Base-by-base conservation (phyloP, 495 filamentous ascomycete genomes). In the Ascodesmis nigricans region DNA sequence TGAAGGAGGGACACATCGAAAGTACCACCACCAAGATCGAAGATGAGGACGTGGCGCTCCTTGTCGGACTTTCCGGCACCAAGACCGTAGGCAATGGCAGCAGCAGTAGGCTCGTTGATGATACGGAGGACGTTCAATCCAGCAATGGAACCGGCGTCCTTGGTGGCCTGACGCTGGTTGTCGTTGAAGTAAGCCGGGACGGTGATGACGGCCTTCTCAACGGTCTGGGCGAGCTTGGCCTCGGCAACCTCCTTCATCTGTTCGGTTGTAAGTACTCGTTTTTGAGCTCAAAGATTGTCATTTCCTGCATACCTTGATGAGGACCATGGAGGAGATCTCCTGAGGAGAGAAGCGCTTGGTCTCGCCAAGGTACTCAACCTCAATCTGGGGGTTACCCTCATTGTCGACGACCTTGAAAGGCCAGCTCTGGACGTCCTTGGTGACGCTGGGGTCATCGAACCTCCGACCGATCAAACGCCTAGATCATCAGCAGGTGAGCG, bases 141-240 rank as follows among this genome's bases (percentile, higher is more conserved):
- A 46, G 84, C 71, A 56, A 97, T 97, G 55, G 84, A 75, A 69
- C 87, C 87, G 48, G 87, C 78, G 56, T 97, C 87, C 69, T 97
- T 97, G 60, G 87, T 97, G 39, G 87, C 83, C 62, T 93, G 84
- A 60, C 84, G 79, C 65, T 97, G 87, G 50, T 83, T 90, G 70
- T 93, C 87, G 66, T 93, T 97, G 78, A 97, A 97, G 68, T 97
- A 97, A 53, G 84, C 87, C 15, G 87, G 84, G 41, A 97, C 84
- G 44, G 84, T 97, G 57, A 97, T 75, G 53, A 97, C 84, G 34
- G 84, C 87, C 64, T 93, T 92, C 67, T 91, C 81, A 58, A 97
- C 78, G 52, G 79, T 90, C 59, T 78, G 79, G 55, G 84, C 87
- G 44, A 97, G 71, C 65, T 93, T 93, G 47, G 71, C 65, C 67